phyloP scores from a whole-genome alignment of 768 basidiomycete species.

The Phlebiopsis flavidoalba region DNA sequence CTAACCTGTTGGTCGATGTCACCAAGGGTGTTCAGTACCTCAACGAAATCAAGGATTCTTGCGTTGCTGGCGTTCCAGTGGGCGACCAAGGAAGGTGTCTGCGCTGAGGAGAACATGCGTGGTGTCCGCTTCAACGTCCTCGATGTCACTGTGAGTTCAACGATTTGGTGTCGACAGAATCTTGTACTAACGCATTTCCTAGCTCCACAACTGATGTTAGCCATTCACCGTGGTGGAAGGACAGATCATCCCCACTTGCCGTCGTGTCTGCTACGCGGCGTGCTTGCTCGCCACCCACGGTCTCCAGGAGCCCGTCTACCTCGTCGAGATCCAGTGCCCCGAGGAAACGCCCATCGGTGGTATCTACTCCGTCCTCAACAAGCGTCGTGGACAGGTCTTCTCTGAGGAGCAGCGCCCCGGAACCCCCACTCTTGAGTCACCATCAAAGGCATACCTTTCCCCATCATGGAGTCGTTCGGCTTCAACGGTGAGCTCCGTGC shows the following conservation, averaged over 20 bases:
- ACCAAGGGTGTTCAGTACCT: conserved; percentile 99
- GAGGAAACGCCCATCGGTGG: conserved; percentile 93
- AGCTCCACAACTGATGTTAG: conserved; percentile 98
- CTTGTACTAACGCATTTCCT: conserved; percentile 8
- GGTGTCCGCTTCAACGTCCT: conserved; percentile 94
- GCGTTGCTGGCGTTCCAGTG: conserved; percentile 99
- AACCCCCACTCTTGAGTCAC: conserved; percentile 99
- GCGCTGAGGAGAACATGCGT: conserved; percentile 98
- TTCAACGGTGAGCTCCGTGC: conserved; percentile 96
- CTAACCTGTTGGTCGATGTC: conserved; percentile 95
- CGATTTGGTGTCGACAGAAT: background rate
- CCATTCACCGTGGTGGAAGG: conserved; percentile 99
- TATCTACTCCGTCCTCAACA: conserved; percentile 92
- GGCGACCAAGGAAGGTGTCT: conserved; percentile 98
- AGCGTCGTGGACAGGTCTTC: conserved; percentile 97
- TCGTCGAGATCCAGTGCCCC: conserved; percentile 97
- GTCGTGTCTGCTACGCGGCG: conserved; percentile 95
- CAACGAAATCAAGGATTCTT: conserved; percentile 99
- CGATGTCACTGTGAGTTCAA: conserved; percentile 80
- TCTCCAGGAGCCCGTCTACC: conserved; percentile 96
- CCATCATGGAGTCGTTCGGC: conserved; percentile 90
- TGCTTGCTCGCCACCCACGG: conserved; percentile 86
- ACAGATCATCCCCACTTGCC: conserved; percentile 95
- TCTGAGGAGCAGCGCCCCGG: conserved; percentile 94
- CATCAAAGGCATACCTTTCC: conserved; percentile 95